Evolutionary conservation across 148 eudicot genomes (phyloP).

Genomic region (Spergularia bocconei): DNA sequence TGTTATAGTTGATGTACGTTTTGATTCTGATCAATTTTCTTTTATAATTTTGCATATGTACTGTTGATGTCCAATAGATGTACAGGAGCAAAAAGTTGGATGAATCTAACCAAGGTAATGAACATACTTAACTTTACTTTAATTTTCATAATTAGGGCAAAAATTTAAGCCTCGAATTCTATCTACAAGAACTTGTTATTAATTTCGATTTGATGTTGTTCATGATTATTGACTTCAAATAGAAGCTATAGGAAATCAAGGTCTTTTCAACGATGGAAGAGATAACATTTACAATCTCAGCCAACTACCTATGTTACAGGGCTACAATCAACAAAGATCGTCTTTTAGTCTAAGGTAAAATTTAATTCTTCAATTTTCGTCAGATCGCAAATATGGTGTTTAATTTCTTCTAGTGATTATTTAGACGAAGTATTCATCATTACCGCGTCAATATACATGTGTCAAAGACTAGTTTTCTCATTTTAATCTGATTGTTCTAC

Average conservation of each 20-base stretch:
- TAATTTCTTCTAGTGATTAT: no score
- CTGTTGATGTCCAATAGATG: constrained; percentile 48
- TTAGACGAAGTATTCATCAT: no score
- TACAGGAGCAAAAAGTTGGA: constrained; percentile 85
- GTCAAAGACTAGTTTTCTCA: not conserved
- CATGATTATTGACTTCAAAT: not conserved
- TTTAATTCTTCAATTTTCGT: not conserved
- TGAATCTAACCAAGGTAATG: constrained; percentile 71
- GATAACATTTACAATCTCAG: constrained; percentile 69
- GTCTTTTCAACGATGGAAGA: constrained; percentile 44
- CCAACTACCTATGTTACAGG: constrained; percentile 73
- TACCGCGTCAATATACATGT: no score
- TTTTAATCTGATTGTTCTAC: not conserved
- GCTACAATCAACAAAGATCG: constrained; percentile 44
- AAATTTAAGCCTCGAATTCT: constrained; percentile 19
- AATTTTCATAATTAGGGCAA: not conserved
- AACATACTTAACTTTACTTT: not conserved
- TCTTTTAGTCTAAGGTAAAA: constrained; percentile 51
- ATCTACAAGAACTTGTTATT: not conserved
- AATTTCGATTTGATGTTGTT: not conserved
- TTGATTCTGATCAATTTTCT: not conserved
- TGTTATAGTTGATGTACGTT: not conserved
- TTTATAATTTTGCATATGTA: not conserved
- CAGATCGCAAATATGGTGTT: no score
- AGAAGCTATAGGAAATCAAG: constrained; percentile 44